Percentiles rank a stretch among this genome's conserved stretches.
phyloP scores from a whole-genome alignment of 306 rosid genomes.

The Ceratonia siliqua region DNA sequence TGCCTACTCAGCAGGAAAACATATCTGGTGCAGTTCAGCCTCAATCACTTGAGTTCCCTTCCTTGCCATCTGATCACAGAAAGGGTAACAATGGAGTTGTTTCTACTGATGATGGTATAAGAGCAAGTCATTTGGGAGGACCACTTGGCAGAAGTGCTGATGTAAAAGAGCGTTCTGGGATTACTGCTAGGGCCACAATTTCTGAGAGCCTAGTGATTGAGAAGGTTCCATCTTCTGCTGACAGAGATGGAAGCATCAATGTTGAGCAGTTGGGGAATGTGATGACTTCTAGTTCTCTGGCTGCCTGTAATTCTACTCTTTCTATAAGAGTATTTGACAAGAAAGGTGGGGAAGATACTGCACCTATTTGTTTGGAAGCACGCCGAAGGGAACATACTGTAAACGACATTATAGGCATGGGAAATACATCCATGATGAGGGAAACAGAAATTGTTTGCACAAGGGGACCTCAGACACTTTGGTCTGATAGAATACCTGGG shows the following conservation, averaged over 20 bases:
- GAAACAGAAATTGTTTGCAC: conserved; percentile 89
- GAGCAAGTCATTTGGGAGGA: conserved; percentile 63
- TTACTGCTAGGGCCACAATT: conserved; percentile 84
- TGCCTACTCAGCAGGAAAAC: conserved; percentile 74
- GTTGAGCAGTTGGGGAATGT: conserved; percentile 68
- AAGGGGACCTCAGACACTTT: conserved; percentile 64
- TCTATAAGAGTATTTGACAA: conserved; percentile 81
- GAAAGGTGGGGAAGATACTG: conserved; percentile 67
- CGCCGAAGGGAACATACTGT: conserved; percentile 75
- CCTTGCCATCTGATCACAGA: conserved; percentile 52
- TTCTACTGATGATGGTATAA: conserved; percentile 47
- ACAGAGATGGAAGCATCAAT: conserved; percentile 58
- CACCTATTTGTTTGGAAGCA: conserved; percentile 88
- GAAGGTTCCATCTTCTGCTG: conserved; percentile 64
- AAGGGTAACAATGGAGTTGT: conserved; percentile 55
- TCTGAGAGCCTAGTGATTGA: conserved; percentile 85
- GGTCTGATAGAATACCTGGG: conserved; percentile 95
- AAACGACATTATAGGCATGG: conserved; percentile 74
- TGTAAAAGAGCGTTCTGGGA: conserved; percentile 69
- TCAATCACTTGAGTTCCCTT: conserved; percentile 66
- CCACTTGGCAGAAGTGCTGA: conserved; percentile 53
- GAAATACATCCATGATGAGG: conserved; percentile 66
- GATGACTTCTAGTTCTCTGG: conserved; percentile 54
- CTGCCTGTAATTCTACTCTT: conserved; percentile 60
- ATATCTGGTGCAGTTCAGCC: conserved; percentile 58